These are phyloP conservation scores for Kokia cookei DNA, from an alignment of 441 rosid genomes.

Conservation along the genomic window DNA sequence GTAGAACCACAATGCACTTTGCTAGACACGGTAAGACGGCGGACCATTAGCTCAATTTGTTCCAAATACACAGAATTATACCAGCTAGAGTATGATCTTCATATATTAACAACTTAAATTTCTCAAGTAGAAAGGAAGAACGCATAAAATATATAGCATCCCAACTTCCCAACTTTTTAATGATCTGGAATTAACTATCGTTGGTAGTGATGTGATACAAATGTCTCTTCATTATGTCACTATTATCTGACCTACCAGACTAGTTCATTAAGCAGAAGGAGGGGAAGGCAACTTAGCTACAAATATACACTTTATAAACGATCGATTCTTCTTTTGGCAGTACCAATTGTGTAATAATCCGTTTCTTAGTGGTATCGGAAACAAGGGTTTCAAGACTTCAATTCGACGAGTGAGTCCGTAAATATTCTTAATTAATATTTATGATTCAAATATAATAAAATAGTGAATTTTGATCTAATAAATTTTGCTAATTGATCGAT, in stretches of 20 bases:
- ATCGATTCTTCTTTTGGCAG: too few relatives aligned
- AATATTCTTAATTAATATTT: too few relatives aligned
- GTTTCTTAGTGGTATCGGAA: too few relatives aligned
- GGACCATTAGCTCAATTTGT: constrained; percentile 95
- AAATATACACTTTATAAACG: too few relatives aligned
- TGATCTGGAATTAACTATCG: background rate
- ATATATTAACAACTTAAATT: background rate
- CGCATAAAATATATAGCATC: background rate
- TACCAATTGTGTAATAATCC: background rate
- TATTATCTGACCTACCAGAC: background rate
- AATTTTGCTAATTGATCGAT: too few relatives aligned
- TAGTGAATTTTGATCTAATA: too few relatives aligned
- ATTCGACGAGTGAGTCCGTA: too few relatives aligned
- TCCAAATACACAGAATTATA: background rate
- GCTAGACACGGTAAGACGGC: constrained; percentile 82
- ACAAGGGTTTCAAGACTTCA: too few relatives aligned
- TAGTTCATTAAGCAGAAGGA: background rate
- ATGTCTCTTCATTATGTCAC: background rate
- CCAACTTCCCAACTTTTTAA: background rate
- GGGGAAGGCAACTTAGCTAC: background rate
- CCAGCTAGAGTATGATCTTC: background rate
- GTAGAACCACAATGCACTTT: constrained; percentile 70
- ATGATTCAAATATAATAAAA: too few relatives aligned
- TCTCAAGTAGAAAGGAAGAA: background rate
- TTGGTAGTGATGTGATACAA: background rate